Evolutionary conservation across 2,329 filamentous ascomycete species (phyloP).

Genomic region (Magnaporthiopsis incrustans): DNA sequence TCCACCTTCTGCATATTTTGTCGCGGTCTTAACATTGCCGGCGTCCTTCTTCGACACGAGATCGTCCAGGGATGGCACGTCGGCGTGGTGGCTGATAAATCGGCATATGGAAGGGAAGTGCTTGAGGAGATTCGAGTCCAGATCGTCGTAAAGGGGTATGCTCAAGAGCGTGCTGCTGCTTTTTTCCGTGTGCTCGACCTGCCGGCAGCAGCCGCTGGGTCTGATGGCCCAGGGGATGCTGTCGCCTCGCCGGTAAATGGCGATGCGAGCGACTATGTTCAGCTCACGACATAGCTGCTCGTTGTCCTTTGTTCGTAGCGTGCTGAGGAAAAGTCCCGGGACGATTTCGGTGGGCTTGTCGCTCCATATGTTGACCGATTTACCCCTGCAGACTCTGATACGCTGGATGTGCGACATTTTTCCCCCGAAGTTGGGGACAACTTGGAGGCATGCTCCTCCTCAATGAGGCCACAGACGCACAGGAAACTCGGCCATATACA

Average conservation of each 20-base stretch:
- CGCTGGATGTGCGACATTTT: neutral
- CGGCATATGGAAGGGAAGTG: neutral
- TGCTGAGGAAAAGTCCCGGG: neutral
- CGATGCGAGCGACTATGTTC: neutral
- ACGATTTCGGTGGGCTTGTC: neutral
- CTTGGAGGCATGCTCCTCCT: neutral
- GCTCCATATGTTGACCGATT: neutral
- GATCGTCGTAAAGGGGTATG: neutral
- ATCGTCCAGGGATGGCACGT: neutral
- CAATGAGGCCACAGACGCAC: too few species aligned
- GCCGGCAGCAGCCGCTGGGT: too few species aligned
- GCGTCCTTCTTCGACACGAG: neutral
- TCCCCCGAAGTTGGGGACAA: too few species aligned
- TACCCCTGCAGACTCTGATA: neutral
- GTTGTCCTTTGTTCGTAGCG: neutral
- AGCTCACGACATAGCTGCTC: neutral
- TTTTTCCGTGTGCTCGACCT: neutral
- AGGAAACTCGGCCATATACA: too few species aligned
- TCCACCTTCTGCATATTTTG: neutral
- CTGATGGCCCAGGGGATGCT: neutral
- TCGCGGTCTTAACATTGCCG: too few species aligned
- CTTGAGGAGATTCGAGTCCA: neutral
- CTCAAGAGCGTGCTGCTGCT: neutral
- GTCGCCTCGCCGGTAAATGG: neutral
- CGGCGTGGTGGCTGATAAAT: neutral